phyloP scores from a whole-genome alignment of 148 eudicot genomes.

The Pouteria glomerata region DNA sequence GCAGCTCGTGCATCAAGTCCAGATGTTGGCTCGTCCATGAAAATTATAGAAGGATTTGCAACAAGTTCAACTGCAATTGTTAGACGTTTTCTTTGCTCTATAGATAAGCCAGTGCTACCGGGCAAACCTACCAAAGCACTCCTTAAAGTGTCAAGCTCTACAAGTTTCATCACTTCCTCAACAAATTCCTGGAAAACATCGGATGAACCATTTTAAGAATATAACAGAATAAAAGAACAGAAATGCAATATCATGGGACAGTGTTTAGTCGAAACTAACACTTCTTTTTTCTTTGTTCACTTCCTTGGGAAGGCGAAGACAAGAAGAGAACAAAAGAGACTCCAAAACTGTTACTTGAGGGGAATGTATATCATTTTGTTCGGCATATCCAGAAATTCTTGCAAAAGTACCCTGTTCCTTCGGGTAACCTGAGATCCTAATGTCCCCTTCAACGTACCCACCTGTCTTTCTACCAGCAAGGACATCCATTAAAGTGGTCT shows the following conservation, averaged over 20 bases:
- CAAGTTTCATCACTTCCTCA: constrained; percentile 73
- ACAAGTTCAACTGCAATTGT: constrained; percentile 96
- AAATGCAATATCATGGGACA: neutral
- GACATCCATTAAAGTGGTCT: constrained; percentile 96
- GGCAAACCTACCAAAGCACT: constrained; percentile 82
- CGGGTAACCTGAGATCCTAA: constrained; percentile 74
- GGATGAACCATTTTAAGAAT: constrained; percentile 6
- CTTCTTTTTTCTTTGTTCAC: constrained; percentile 44
- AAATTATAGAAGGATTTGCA: constrained; percentile 91
- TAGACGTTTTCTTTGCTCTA: constrained; percentile 83
- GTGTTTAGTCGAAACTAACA: constrained; percentile 29
- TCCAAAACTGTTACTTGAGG: constrained; percentile 89
- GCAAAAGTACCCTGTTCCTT: constrained; percentile 82
- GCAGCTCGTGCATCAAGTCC: constrained; percentile 99
- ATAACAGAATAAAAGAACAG: neutral
- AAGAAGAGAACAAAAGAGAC: constrained; percentile 75
- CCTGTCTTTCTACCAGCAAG: constrained; percentile 94
- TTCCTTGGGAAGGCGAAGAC: constrained; percentile 68
- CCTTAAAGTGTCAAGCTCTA: constrained; percentile 62
- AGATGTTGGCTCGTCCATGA: constrained; percentile 98
- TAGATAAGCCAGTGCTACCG: constrained; percentile 71
- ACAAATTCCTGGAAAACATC: constrained; percentile 64
- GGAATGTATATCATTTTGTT: constrained; percentile 90
- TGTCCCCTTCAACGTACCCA: constrained; percentile 86
- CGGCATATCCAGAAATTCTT: constrained; percentile 79